Evolutionary conservation across 305 asterid species (phyloP), one percentile per base, ranked within the genome.

Genomic region (Caryopteris hybrid): DNA sequence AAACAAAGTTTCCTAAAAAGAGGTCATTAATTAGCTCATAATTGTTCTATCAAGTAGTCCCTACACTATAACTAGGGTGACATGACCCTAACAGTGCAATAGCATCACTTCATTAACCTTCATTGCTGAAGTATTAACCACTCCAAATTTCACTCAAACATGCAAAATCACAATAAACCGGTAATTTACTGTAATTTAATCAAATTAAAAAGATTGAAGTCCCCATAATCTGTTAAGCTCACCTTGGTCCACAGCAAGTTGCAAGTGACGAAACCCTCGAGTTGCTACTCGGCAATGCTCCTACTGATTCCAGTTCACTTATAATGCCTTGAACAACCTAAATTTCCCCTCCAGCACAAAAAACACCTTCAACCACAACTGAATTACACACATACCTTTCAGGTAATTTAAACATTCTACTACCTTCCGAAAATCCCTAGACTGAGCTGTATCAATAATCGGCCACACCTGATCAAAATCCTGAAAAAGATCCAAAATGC

Each of bases 381-480:
- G 31, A 25, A 25, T 25, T 25, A 25, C 31, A 4, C 31, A 25
- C 31, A 25, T 25, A 25, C 31, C 2, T 25, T 2, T 29, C 21
- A 72, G 38, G 33, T 46, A 1, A 25, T 39, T 62, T 29, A 43
- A 63, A 60, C 36, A 3, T 20, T 74, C 4, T 25, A 2, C 4
- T 70, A 91, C 99, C 97, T 94, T 94, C 42, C 99, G 84, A 71
- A 94, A 94, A 84, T 94, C 99, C 76, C 97, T 93, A 74, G 99
- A 94, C 82, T 94, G 97, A 31, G 96, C 97, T 18, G 97, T 86
- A 84, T 94, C 99, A 65, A 94, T 91, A 80, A 94, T 94, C 14
- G 99, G 97, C 99, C 99, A 94, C 76, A 94, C 97, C 80, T 89
- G 89, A 76, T 94, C 99, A 46, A 94, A 94, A 56, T 94, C 99